Conservation (phyloP, 768 basidiomycete species). For the Lactifluus subvellereus region DNA sequence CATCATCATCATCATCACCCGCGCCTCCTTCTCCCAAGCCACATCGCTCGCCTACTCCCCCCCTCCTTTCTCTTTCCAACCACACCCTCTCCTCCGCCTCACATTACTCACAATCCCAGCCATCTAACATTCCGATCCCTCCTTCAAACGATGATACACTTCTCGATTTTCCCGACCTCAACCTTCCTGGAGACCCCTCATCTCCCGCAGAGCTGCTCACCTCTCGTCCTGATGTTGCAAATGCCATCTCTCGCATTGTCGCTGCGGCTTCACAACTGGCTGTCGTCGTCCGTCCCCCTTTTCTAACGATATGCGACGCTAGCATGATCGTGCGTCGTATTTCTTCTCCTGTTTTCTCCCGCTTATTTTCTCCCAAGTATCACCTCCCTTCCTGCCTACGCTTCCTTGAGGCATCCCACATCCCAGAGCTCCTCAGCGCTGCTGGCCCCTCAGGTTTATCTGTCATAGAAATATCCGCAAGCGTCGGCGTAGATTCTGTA, state of each 20-base stretch:
- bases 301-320: slow-evolving; percentile 68
- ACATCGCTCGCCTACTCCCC: slow-evolving; percentile 22
- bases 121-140: slow-evolving; percentile 2
- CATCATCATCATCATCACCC: slow-evolving; percentile 4
- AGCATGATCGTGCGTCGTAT: slow-evolving; percentile 53
- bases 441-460: slow-evolving; percentile 51
- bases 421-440: slow-evolving; percentile 62
- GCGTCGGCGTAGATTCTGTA: slow-evolving; percentile 38
- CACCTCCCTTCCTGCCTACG: slow-evolving; percentile 72
- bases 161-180: slow-evolving; percentile 29
- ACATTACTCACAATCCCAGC: slow-evolving; percentile 19
- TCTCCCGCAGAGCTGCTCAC: slow-evolving; percentile 51
- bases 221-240: slow-evolving; percentile 51
- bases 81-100: slow-evolving; percentile 19
- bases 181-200: slow-evolving; percentile 27
- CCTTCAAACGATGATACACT: slow-evolving; percentile 2
- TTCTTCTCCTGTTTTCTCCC: neutral
- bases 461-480: slow-evolving; percentile 36
- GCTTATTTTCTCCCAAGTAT: slow-evolving; percentile 40
- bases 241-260: slow-evolving; percentile 58
- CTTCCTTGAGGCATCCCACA: slow-evolving; percentile 64
- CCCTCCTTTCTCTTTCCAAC: slow-evolving; percentile 18
- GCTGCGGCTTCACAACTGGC: slow-evolving; percentile 65
- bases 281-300: slow-evolving; percentile 59
- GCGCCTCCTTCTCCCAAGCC: slow-evolving; percentile 4